Percentiles rank a stretch among this genome's conserved stretches.
Conservation (phyloP, 768 basidiomycete species). For the Serendipita sp. region DNA sequence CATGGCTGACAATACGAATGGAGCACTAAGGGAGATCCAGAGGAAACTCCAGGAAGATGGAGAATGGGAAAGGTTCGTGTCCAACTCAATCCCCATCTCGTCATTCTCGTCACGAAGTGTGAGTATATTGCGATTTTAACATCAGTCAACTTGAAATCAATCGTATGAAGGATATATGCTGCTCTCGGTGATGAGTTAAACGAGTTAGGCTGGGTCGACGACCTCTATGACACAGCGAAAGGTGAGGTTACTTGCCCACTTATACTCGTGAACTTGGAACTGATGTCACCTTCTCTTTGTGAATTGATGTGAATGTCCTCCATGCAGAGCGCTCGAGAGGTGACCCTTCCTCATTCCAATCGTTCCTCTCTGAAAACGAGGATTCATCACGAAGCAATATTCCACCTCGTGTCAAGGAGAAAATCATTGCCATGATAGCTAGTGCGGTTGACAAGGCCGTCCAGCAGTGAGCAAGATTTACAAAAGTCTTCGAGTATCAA, state of each 20-base stretch:
- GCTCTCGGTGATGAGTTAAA: neutral
- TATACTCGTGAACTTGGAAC: too few relatives aligned
- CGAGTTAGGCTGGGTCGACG: neutral
- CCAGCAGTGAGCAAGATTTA: neutral
- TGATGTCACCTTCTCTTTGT: too few relatives aligned
- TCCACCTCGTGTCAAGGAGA: neutral
- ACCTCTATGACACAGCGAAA: neutral
- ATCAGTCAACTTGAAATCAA: neutral
- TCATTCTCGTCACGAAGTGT: neutral
- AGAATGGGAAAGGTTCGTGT: neutral
- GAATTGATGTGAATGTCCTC: too few relatives aligned
- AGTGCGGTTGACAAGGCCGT: neutral
- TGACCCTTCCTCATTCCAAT: neutral
- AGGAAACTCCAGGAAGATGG: neutral
- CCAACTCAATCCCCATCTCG: neutral
- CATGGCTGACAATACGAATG: neutral
- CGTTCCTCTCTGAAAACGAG: neutral
- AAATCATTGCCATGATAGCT: neutral
- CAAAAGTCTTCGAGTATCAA: too few relatives aligned
- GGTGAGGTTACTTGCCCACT: neutral
- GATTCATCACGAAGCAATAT: neutral
- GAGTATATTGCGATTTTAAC: neutral
- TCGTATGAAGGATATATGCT: neutral
- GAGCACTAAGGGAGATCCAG: neutral
- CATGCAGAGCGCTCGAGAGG: neutral